Base-by-base conservation (phyloP, 306 rosid species). In the Cicer bijugum region DNA sequence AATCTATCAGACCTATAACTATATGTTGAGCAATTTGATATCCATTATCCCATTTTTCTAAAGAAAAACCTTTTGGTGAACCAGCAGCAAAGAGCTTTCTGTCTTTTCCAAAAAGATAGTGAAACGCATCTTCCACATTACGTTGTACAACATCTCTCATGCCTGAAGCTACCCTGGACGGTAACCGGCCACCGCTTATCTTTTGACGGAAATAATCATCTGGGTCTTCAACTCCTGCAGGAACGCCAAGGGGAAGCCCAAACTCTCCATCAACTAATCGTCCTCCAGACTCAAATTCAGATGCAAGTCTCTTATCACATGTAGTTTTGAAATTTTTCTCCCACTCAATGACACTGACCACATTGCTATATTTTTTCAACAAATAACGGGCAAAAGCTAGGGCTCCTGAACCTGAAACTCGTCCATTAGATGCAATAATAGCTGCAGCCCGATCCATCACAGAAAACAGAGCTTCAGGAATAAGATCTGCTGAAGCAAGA, bases 181-280 rank as follows among this genome's bases (percentile, higher is more conserved):
- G 83, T 59, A 85, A 73, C 77, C 97, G 90, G n/a, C 90, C 91
- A 76, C 91, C 87, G 16, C 91, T 86, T 55, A 89, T 86, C 86
- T 93, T 93, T 76, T 93, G 96, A 83, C 92, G 93, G 66, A 91
- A 77, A 76, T 89, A 91, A 58, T 89, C 96, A 89, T 93, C 97
- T 51, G 78, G 97, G 82, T 91, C 93, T 77, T 88, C 98, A 45
- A 93, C 89, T 69, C 98, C 98, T 12, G 96, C 85, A 7, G 97
- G 93, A 75, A 89, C 91, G 6, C 98, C 98, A 68, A 89, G 97
- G 7, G 97, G 85, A 67, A 89, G 84, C 76, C 88, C 93, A 39
- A 79, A 74, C 76, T 89, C 98, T 68, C 92, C 98, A 76, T 91
- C 92, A 72, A 76, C 69, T 60, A 87, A 81, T 4, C 87, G 77